Percentiles rank a stretch among this genome's conserved stretches.
Evolutionary conservation across 148 eudicot genomes (phyloP).

Genomic region (Spergularia bocconei): DNA sequence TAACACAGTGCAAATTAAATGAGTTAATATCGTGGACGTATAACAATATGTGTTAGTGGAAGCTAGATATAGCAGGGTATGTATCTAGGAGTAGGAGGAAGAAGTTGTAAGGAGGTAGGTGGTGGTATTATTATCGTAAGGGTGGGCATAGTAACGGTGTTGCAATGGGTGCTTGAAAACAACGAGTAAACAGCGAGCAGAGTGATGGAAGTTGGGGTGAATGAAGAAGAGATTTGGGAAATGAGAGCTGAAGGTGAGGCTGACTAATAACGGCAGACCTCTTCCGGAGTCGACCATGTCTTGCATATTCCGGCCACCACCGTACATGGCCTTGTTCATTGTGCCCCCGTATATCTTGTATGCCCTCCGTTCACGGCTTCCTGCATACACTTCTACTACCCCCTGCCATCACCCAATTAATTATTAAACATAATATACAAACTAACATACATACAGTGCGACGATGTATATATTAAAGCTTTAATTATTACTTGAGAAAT

Average conservation of each 20-base stretch:
- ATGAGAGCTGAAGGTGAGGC: constrained; percentile 36
- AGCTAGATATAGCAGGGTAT: too few relatives aligned
- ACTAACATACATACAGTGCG: too few relatives aligned
- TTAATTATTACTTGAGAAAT: constrained; percentile 39
- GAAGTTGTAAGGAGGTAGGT: constrained; percentile 21
- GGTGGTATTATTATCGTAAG: too few relatives aligned
- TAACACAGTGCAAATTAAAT: too few relatives aligned
- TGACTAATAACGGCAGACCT: constrained; percentile 41
- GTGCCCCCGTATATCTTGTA: constrained; percentile 40
- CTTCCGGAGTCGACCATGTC: constrained; percentile 52
- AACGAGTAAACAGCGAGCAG: constrained; percentile 46
- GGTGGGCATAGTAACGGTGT: constrained; percentile 34
- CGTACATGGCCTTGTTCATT: constrained; percentile 61
- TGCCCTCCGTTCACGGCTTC: constrained; percentile 31
- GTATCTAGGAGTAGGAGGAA: too few relatives aligned
- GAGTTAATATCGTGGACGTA: too few relatives aligned
- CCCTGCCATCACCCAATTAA: constrained; percentile 9
- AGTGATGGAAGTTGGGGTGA: constrained; percentile 46
- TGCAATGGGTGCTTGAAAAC: constrained; percentile 36
- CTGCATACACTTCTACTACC: constrained; percentile 34
- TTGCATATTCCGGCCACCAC: constrained; percentile 71
- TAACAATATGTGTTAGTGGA: too few relatives aligned
- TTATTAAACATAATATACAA: too few relatives aligned
- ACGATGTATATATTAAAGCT: too few relatives aligned
- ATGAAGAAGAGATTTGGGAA: constrained; percentile 48